Evolutionary conservation across 2,329 filamentous ascomycete genomes (phyloP).

Genomic region (Trichoderma sp.): DNA sequence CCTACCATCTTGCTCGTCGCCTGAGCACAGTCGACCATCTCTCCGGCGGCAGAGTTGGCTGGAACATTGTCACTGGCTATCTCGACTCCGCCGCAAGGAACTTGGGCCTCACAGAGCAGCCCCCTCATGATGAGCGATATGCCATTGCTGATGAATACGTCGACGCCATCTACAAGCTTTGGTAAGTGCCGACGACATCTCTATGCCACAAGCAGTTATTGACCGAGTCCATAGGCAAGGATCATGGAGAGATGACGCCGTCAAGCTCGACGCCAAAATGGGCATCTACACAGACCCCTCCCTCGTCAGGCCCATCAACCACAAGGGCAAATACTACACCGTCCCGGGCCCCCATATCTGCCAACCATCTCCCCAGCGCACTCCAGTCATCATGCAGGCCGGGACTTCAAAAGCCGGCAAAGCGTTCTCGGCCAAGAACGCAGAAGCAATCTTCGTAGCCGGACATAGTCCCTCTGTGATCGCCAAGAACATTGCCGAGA

Average conservation of each 20-base stretch:
- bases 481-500: constrained; percentile 58
- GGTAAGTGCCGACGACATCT: constrained; percentile 45
- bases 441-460: constrained; percentile 65
- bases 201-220: not conserved
- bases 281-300: constrained; percentile 49
- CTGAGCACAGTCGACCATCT: constrained; percentile 69
- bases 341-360: constrained; percentile 63
- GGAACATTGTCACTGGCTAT: constrained; percentile 66
- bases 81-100: constrained; percentile 68
- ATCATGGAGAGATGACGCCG: constrained; percentile 64
- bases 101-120: constrained; percentile 59
- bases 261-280: constrained; percentile 55
- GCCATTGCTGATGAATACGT: constrained; percentile 62
- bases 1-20: constrained; percentile 66
- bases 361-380: constrained; percentile 64
- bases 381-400: constrained; percentile 65
- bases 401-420: constrained; percentile 64
- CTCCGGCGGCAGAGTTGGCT: constrained; percentile 57
- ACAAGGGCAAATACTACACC: constrained; percentile 60
- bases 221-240: constrained; percentile 37
- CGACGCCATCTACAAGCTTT: constrained; percentile 62
- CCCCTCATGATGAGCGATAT: constrained; percentile 55
- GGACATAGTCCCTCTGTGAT: constrained; percentile 59
- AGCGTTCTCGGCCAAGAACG: constrained; percentile 63
- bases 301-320: constrained; percentile 64